phyloP scores from a whole-genome alignment of 1,284 basidiomycete genomes.

The Meripilus lineatus region DNA sequence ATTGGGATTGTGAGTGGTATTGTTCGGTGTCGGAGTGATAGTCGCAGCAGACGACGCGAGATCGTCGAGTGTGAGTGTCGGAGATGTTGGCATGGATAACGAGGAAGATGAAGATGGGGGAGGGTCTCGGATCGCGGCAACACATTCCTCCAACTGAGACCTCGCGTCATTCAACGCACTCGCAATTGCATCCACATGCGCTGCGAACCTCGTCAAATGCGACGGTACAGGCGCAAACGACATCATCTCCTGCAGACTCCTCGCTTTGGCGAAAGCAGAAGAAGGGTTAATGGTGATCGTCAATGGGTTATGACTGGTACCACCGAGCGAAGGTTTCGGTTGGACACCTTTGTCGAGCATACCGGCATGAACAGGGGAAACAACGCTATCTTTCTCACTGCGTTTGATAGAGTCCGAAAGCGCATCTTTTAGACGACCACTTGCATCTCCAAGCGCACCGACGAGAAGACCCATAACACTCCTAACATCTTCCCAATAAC shows the following conservation, averaged over 20 bases:
- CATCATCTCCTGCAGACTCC: constrained; percentile 25
- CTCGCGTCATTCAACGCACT: constrained; percentile 63
- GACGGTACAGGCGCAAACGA: constrained; percentile 71
- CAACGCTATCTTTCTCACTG: constrained; percentile 28
- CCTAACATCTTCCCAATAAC: constrained; percentile 78
- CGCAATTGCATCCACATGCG: constrained; percentile 65
- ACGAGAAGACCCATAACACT: constrained; percentile 66
- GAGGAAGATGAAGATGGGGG: constrained; percentile 2
- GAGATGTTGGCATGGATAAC: not conserved
- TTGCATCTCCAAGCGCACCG: constrained; percentile 58
- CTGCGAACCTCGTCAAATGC: constrained; percentile 59
- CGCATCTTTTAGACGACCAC: constrained; percentile 53
- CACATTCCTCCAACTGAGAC: constrained; percentile 55
- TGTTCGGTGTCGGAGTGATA: constrained; percentile 27
- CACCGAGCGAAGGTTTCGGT: not conserved
- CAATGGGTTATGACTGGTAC: constrained; percentile 7
- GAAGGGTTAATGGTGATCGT: constrained; percentile 2
- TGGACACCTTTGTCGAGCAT: too few species aligned
- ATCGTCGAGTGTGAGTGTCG: constrained; percentile 50
- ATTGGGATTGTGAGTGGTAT: not conserved
- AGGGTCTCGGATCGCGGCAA: constrained; percentile 40
- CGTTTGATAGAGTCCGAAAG: constrained; percentile 52
- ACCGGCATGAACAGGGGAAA: constrained; percentile 13
- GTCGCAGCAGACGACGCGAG: constrained; percentile 71
- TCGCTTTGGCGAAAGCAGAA: not conserved